These are phyloP conservation scores for Hawksworthiomyces lignivorus DNA, from an alignment of 2,329 filamentous ascomycete species.

Conservation along the genomic window DNA sequence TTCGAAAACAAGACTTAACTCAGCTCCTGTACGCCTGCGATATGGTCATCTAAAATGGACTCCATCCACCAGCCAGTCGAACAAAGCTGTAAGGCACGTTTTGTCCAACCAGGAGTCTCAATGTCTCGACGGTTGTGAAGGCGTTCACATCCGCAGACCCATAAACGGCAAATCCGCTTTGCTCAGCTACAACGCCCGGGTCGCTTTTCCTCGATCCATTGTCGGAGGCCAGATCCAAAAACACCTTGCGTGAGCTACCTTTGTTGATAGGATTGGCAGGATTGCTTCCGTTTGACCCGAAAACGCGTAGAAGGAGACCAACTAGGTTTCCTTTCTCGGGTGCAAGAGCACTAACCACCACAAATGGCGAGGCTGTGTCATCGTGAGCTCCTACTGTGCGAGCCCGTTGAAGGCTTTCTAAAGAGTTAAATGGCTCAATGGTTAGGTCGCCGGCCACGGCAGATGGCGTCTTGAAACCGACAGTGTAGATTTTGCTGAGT, in stretches of 20 bases:
- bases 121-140: conserved; percentile 76
- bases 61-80: conserved; percentile 54
- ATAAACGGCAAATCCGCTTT: conserved; percentile 72
- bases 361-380: conserved; percentile 58
- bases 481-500: conserved; percentile 74
- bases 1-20: too few species aligned
- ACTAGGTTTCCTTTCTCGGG: conserved; percentile 73
- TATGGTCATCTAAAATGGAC: conserved; percentile 43
- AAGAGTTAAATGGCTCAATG: conserved; percentile 71
- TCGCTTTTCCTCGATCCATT: conserved; percentile 48
- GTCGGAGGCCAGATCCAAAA: conserved; percentile 66
- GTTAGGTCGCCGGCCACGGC: conserved; percentile 57
- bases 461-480: conserved; percentile 64
- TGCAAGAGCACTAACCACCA: conserved; percentile 71
- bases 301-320: conserved; percentile 68
- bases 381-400: conserved; percentile 33
- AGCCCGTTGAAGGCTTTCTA: conserved; percentile 53
- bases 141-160: conserved; percentile 72
- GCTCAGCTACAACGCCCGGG: conserved; percentile 60
- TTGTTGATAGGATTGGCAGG: conserved; percentile 20
- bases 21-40: too few species aligned
- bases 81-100: conserved; percentile 88
- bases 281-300: conserved; percentile 38
- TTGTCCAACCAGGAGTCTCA: conserved; percentile 71
- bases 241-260: conserved; percentile 56